Evolutionary conservation across 495 filamentous ascomycete species (phyloP), one percentile per base, ranked within the genome.

Genomic region (Chaetomidium leptoderma): DNA sequence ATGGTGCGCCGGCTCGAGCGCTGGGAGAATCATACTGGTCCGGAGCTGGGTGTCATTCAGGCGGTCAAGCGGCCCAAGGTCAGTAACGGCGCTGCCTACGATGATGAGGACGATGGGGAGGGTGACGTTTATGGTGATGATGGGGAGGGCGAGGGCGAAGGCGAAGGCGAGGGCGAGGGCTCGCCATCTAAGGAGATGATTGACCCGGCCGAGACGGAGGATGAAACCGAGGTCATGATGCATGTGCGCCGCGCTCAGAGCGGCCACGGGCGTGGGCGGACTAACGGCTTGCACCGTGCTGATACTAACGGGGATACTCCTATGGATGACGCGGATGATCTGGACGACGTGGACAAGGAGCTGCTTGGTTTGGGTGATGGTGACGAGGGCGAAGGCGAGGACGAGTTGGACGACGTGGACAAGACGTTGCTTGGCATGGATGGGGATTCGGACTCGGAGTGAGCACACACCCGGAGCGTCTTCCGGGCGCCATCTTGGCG

Each of bases 1-100:
- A 80, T 82, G 1, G 70, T 78, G 11, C 79, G 90, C 23, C 77
- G 90, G 54, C 78, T 95, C n/a, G 76, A 83, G 55, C 82, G 90
- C 24, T 91, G 89, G 89, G 83, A 87, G 47, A 72, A 71, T 43
- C 75, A 81, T 32, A 76, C 78, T 35, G 81, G 70, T 29, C 66
- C 72, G 2, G 70, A 74, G 17, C 64, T 79, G 2, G 76, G 77
- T 4, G 70, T 81, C 30, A 70, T 81, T 53, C 61, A 65, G 17
- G 69, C 72, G 6, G 53, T 61, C 17, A 81, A 80, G 63, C 69
- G 70, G 53, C 57, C 68, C 14, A 70, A 69, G 69, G 16, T 55
- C 47, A n/a, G n/a, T n/a, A 63, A 62, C 53, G 59, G 53, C 16
- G 61, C 53, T 24, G 59, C 47, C n/a, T 57, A 60, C 13, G 55